phyloP scores from a whole-genome alignment of 1,139 yeast genomes.

The Blastobotrys capitulatus region DNA sequence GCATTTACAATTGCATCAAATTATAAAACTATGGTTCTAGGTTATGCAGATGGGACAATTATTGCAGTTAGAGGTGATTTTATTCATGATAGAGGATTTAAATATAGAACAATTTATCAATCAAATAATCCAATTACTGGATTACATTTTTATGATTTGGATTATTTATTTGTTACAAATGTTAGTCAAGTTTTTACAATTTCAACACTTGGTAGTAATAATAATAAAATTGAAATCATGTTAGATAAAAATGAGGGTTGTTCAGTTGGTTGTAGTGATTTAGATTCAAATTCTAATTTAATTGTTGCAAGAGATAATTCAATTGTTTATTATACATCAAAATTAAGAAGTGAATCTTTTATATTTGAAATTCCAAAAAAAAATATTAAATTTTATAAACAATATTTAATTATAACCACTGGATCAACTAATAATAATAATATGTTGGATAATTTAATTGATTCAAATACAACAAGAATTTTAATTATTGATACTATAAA shows the following conservation, averaged over 20 bases:
- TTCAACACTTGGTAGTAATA: constrained; percentile 74
- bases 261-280: constrained; percentile 59
- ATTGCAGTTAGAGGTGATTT: constrained; percentile 82
- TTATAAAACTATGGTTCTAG: constrained; percentile 66
- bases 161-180: constrained; percentile 53
- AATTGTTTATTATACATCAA: constrained; percentile 49
- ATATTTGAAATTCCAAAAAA: constrained; percentile 57
- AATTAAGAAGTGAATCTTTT: constrained; percentile 53
- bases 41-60: constrained; percentile 85
- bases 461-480: constrained; percentile 41
- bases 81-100: constrained; percentile 80
- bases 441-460: constrained; percentile 24
- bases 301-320: constrained; percentile 51
- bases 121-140: constrained; percentile 73
- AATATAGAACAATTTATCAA: constrained; percentile 68
- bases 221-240: constrained; percentile 57
- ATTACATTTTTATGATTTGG: constrained; percentile 46
- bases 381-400: constrained; percentile 42
- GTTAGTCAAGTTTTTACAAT: constrained; percentile 67
- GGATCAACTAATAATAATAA: constrained; percentile 15
- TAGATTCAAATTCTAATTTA: constrained; percentile 32
- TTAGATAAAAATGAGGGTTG: constrained; percentile 65
- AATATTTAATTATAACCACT: constrained; percentile 55
- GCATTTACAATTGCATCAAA: constrained; percentile 54
- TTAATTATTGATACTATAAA: constrained; percentile 63